These are phyloP conservation scores for Boechera retrofracta DNA, from an alignment of 345 rosid genomes.

Conservation along the genomic window DNA sequence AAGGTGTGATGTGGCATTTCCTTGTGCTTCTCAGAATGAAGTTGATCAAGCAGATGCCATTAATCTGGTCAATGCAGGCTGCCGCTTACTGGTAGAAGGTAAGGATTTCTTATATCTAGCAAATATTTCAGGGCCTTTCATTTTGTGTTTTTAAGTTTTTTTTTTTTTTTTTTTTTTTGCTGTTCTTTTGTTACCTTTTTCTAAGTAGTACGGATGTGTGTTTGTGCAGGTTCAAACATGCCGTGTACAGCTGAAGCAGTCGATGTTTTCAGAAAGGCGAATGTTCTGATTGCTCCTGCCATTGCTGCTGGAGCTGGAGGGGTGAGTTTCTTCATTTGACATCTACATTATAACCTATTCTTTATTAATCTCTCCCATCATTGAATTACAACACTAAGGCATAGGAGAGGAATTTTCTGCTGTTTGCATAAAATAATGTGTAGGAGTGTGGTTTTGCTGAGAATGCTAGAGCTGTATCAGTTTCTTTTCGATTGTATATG, in stretches of 20 bases:
- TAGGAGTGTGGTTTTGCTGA: slow-evolving; percentile 27
- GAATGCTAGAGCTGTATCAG: not conserved
- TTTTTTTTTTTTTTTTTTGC: not conserved
- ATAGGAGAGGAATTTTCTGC: slow-evolving; percentile 4
- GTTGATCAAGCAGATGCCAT: slow-evolving; percentile 95
- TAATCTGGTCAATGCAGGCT: slow-evolving; percentile 87
- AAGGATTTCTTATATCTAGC: slow-evolving; percentile 34
- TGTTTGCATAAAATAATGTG: not conserved
- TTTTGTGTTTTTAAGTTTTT: not conserved
- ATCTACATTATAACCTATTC: not conserved
- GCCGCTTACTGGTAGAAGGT: slow-evolving; percentile 95
- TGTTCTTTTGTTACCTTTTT: not conserved
- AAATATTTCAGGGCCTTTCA: not conserved
- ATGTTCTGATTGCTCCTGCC: slow-evolving; percentile 92
- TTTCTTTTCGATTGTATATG: slow-evolving; percentile 2
- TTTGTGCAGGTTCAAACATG: slow-evolving; percentile 83
- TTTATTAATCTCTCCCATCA: not conserved
- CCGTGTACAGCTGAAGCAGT: slow-evolving; percentile 96
- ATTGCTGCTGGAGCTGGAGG: slow-evolving; percentile 99
- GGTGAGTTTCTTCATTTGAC: slow-evolving; percentile 53
- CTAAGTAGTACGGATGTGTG: slow-evolving; percentile 7
- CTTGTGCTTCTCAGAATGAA: slow-evolving; percentile 96
- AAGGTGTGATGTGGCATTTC: slow-evolving; percentile 93
- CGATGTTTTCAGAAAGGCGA: slow-evolving; percentile 85
- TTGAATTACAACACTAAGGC: slow-evolving; percentile 20